These are phyloP conservation scores for Acephala macrosclerotiorum DNA, from an alignment of 2,329 filamentous ascomycete species.

Conservation along the genomic window DNA sequence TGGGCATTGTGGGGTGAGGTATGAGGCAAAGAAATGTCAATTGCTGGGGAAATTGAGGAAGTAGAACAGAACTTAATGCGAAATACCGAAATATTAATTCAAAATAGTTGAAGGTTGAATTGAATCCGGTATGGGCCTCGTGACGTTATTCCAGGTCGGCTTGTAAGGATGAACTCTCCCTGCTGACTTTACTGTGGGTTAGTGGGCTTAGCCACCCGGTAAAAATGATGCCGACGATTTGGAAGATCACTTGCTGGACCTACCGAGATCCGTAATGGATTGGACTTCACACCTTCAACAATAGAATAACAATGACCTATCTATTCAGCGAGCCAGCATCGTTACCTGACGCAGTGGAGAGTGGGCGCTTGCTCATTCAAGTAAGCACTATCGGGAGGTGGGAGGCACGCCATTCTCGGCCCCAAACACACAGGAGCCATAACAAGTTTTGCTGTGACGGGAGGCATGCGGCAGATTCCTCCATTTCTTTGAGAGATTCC, in stretches of 20 bases:
- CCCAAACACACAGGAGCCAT: too few species aligned
- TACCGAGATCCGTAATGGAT: constrained; percentile 1
- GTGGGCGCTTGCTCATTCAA: background rate
- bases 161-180: constrained; percentile 11
- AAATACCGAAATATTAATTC: background rate
- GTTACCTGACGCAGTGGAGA: background rate
- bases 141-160: constrained; percentile 19
- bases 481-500: background rate
- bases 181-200: constrained; percentile 7
- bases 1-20: constrained; percentile 59
- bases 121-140: constrained; percentile 8
- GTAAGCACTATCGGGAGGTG: background rate
- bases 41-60: background rate
- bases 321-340: background rate
- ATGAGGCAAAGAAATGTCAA: background rate
- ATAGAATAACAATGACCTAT: background rate
- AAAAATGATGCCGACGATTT: background rate
- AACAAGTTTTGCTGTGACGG: background rate
- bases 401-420: background rate
- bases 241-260: constrained; percentile 1
- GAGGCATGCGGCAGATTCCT: background rate
- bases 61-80: background rate
- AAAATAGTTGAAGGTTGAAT: background rate
- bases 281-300: background rate
- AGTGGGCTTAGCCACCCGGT: constrained; percentile 18